Percentiles rank a stretch among this genome's conserved stretches.
These are phyloP conservation scores for Fusarium camptoceras DNA, from an alignment of 2,329 filamentous ascomycete genomes.

Conservation along the genomic window DNA sequence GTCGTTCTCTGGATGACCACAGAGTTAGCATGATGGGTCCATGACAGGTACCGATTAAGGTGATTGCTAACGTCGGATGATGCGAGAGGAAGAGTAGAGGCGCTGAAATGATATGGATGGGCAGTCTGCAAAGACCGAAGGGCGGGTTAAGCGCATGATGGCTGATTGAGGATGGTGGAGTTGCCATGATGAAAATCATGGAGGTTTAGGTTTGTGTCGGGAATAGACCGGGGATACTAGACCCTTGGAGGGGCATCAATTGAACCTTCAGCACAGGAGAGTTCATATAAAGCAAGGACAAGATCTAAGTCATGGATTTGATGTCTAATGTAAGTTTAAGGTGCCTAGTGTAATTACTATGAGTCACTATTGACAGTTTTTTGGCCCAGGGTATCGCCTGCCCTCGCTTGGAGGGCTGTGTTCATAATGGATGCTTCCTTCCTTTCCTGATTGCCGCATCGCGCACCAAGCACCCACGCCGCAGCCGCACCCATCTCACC, in stretches of 20 bases:
- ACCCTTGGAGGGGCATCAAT: not conserved
- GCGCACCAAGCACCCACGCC: not conserved
- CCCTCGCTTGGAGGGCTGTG: slow-evolving; percentile 42
- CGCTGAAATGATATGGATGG: slow-evolving; percentile 3
- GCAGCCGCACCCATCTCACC: slow-evolving; percentile 9
- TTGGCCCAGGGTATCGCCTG: slow-evolving; percentile 46
- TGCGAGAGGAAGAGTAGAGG: slow-evolving; percentile 46
- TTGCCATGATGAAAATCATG: slow-evolving; percentile 35
- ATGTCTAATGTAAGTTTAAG: not conserved
- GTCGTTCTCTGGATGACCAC: slow-evolving; percentile 52
- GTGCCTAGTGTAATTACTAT: slow-evolving; percentile 31
- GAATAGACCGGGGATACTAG: slow-evolving; percentile 40
- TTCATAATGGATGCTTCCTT: slow-evolving; percentile 20
- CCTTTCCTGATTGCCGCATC: slow-evolving; percentile 1
- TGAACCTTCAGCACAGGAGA: not conserved
- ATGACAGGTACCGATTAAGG: not conserved
- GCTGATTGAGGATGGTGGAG: slow-evolving; percentile 1
- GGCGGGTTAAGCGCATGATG: slow-evolving; percentile 32
- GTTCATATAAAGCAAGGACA: not conserved
- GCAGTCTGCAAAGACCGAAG: slow-evolving; percentile 5
- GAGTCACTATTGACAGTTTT: slow-evolving; percentile 24
- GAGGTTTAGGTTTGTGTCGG: slow-evolving; percentile 38
- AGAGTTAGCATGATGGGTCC: slow-evolving; percentile 27
- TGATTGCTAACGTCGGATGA: slow-evolving; percentile 43
- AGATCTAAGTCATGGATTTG: not conserved